A percentile compares a stretch with the other conserved stretches of the same genome.
Conservation (phyloP, 352 stramenopile species). For the Peronospora belbahrii region DNA sequence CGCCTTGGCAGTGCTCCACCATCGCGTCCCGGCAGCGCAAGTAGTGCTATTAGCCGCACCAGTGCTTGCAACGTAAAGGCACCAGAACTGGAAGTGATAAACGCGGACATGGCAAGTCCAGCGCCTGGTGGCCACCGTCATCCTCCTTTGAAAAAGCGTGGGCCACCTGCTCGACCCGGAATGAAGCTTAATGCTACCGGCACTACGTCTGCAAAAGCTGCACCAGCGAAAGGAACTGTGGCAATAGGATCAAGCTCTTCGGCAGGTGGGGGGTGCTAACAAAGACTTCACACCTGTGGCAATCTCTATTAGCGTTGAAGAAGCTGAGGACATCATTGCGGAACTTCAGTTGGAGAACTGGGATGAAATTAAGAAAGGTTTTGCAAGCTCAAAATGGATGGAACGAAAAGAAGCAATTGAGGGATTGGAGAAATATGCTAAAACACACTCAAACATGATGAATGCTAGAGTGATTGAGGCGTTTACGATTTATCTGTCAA, state of each 20-base stretch:
- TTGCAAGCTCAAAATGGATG: conserved; percentile 75
- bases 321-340: conserved; percentile 51
- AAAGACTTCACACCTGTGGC: conserved; percentile 58
- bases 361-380: conserved; percentile 41
- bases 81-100: conserved; percentile 9
- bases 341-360: conserved; percentile 61
- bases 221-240: conserved; percentile 22
- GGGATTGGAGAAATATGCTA: conserved; percentile 49
- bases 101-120: conserved; percentile 29
- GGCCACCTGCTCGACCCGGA: conserved; percentile 41
- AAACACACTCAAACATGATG: conserved; percentile 43
- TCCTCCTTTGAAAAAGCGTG: conserved; percentile 39
- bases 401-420: conserved; percentile 77
- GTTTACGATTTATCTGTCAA: conserved; percentile 60
- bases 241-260: conserved; percentile 4
- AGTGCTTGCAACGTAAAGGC: conserved; percentile 12
- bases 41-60: conserved; percentile 20
- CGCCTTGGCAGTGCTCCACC: conserved; percentile 22
- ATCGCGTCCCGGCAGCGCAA: conserved; percentile 26
- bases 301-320: conserved; percentile 53
- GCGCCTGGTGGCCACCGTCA: conserved; percentile 6
- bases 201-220: conserved; percentile 20
- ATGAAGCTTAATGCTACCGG: conserved; percentile 29
- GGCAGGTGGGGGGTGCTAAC: no score
- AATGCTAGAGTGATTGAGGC: conserved; percentile 61